A percentile compares a stretch with the other conserved stretches of the same genome.
Conservation (phyloP, 179 eudicot genomes). For the Camellia oleifera region DNA sequence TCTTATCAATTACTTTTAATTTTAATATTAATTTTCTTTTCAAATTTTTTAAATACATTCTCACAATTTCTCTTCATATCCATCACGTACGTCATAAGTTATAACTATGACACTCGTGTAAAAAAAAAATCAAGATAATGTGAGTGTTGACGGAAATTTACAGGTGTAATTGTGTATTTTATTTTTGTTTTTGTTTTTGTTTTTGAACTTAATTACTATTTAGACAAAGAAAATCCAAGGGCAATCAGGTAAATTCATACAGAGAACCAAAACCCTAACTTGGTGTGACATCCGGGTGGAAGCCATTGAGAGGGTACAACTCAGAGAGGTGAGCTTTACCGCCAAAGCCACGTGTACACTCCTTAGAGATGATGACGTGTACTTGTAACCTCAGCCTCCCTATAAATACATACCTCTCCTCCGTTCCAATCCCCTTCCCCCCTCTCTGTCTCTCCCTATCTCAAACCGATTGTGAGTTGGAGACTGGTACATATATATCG, state of each 20-base stretch:
- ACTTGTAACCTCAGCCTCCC: slow-evolving; percentile 51
- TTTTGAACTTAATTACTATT: neutral
- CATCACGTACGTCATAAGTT: no score
- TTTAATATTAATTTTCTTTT: no score
- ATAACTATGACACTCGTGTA: no score
- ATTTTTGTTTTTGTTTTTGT: no score
- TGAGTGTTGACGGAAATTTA: no score
- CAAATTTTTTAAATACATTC: no score
- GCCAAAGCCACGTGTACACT: slow-evolving; percentile 25
- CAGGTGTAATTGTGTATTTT: no score
- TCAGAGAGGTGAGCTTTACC: neutral
- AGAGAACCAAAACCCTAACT: slow-evolving; percentile 12
- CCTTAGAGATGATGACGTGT: slow-evolving; percentile 43
- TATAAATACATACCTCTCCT: slow-evolving; percentile 41
- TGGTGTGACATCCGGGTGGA: neutral
- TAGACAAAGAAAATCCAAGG: neutral
- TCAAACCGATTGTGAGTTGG: neutral
- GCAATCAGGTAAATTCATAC: neutral
- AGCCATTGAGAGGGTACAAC: neutral
- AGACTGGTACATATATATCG: neutral
- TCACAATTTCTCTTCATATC: no score
- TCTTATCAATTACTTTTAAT: no score
- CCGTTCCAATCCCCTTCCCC: slow-evolving; percentile 36
- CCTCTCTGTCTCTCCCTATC: slow-evolving; percentile 16
- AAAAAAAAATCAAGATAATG: no score